Conservation (phyloP, 495 filamentous ascomycete genomes). For the Aspergillus ostianus region DNA sequence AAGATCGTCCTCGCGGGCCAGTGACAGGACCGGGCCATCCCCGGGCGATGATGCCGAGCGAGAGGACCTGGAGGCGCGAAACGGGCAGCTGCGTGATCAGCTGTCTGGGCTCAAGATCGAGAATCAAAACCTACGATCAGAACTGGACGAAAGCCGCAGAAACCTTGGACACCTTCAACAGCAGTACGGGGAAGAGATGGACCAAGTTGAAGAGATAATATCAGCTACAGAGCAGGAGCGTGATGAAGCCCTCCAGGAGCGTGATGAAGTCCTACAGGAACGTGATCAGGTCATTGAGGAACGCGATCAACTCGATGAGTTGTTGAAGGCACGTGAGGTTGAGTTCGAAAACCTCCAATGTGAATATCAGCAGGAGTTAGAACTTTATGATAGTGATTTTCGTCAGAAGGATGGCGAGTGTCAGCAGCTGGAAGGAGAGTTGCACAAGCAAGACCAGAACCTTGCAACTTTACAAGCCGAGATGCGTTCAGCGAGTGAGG, state of each 20-base stretch:
- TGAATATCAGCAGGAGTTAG: constrained; percentile 81
- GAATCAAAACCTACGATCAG: constrained; percentile 73
- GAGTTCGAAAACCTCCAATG: constrained; percentile 61
- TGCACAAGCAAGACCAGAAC: constrained; percentile 60
- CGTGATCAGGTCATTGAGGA: neutral
- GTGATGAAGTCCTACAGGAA: constrained; percentile 64
- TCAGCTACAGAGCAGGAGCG: constrained; percentile 80
- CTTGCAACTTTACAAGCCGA: constrained; percentile 83
- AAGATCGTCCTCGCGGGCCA: constrained; percentile 68
- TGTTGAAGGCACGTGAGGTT: no score
- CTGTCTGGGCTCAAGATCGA: constrained; percentile 80
- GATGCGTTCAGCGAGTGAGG: constrained; percentile 86
- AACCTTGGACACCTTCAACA: constrained; percentile 64
- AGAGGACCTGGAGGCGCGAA: constrained; percentile 79
- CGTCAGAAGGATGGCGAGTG: constrained; percentile 72
- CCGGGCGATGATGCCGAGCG: constrained; percentile 75
- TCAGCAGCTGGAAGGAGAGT: constrained; percentile 63
- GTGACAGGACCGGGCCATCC: constrained; percentile 66
- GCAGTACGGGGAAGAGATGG: constrained; percentile 72
- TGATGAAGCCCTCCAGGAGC: constrained; percentile 77
- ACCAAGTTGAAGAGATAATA: constrained; percentile 74
- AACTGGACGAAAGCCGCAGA: constrained; percentile 66
- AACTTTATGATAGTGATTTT: constrained; percentile 74
- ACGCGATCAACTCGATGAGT: neutral
- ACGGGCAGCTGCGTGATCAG: constrained; percentile 80